phyloP scores from a whole-genome alignment of 495 filamentous ascomycete genomes.

The Penicillium argentinense region DNA sequence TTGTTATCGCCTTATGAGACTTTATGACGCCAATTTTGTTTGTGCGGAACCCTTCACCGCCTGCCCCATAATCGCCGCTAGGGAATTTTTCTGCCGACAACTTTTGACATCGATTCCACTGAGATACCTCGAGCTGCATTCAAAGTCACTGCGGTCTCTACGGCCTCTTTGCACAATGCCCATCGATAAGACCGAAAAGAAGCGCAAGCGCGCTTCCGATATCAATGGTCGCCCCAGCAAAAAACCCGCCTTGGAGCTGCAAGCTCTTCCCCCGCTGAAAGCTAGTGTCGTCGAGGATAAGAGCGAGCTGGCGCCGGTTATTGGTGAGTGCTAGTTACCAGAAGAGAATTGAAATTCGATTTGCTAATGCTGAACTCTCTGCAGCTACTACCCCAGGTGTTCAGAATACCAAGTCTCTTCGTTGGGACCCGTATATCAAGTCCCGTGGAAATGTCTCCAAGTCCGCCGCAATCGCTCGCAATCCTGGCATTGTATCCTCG shows the following conservation, averaged over 20 bases:
- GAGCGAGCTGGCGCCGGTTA: slow-evolving; percentile 61
- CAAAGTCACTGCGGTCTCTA: slow-evolving; percentile 1
- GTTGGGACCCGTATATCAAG: slow-evolving; percentile 65
- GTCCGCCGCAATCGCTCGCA: slow-evolving; percentile 37
- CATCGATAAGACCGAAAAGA: slow-evolving; percentile 58
- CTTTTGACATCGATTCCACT: slow-evolving; percentile 29
- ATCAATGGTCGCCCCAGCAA: slow-evolving; percentile 58
- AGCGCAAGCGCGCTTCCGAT: slow-evolving; percentile 68
- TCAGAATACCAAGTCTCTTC: slow-evolving; percentile 51
- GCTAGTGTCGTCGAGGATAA: slow-evolving; percentile 60
- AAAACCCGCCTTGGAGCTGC: slow-evolving; percentile 56
- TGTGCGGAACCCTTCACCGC: slow-evolving; percentile 25
- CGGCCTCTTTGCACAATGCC: slow-evolving; percentile 42
- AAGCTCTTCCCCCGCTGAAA: slow-evolving; percentile 42
- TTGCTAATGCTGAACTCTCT: slow-evolving; percentile 7
- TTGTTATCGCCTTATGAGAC: too few species aligned
- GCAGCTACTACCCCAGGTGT: slow-evolving; percentile 71
- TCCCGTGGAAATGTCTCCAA: slow-evolving; percentile 38
- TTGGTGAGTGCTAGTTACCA: slow-evolving; percentile 31
- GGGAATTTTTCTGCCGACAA: slow-evolving; percentile 32
- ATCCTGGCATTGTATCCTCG: slow-evolving; percentile 42
- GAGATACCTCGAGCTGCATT: slow-evolving; percentile 13
- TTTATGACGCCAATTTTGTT: slow-evolving; percentile 27
- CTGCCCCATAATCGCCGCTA: slow-evolving; percentile 14
- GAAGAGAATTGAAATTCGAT: not conserved